Evolutionary conservation across 345 rosid species (phyloP), one percentile per base, ranked within the genome.

Genomic region (Sisymbrium altissimum): DNA sequence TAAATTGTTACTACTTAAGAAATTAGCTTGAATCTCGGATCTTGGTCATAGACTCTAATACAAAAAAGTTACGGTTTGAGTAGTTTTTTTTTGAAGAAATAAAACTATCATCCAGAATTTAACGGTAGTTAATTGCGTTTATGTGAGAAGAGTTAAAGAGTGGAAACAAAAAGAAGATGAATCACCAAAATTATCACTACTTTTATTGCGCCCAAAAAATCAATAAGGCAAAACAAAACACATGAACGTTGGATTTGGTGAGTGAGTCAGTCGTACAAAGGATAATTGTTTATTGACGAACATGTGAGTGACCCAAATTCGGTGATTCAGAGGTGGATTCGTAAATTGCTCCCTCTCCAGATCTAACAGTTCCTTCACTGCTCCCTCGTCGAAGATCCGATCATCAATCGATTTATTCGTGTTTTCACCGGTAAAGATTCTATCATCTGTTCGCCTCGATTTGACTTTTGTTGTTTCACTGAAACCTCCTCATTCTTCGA

Each of bases 171-270:
- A 43, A 32, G 48, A 73, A 43, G n/a, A 72, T 64, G 70, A 43
- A 54, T 14, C 29, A 73, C 77, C 46, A n/a, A 53, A 46, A n/a
- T n/a, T n/a, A n/a, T n/a, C n/a, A 25, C 46, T 21, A 72, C 44
- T 4, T 71, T 63, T 39, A 72, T 72, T 72, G 76, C 63, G 76
- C 76, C 70, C 29, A 44, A 55, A 61, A 19, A 19, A 21, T 19
- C 36, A 71, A 71, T 3, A n/a, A 61, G 10, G 21, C 30, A 21
- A 45, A 38, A 44, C 0, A 23, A 50, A 72, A 72, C 12, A 29
- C 11, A 71, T 62, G 35, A 14, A 72, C 53, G 40, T 36, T 10
- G 17, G 27, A 57, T 69, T 21, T 33, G 45, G 18, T 33, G 55
- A 58, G 46, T 57, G 58, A 58, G 25, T 23, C 2, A 33, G 32